Conservation (phyloP, 129 eudicot species). For the Artemisia tridentata region DNA sequence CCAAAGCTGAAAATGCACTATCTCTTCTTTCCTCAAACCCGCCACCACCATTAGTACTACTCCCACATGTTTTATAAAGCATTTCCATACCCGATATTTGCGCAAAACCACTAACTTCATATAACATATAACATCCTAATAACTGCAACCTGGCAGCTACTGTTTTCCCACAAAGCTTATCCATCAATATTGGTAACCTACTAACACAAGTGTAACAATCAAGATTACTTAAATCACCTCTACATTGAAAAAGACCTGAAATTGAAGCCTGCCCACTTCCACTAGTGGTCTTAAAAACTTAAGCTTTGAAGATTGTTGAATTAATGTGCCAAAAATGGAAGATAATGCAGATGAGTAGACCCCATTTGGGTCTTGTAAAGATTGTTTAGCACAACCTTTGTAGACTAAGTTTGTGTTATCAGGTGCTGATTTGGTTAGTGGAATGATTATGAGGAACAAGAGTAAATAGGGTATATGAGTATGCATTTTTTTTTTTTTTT, state of each 20-base stretch:
- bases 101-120: slow-evolving; percentile 72
- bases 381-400: slow-evolving; percentile 86
- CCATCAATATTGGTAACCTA: slow-evolving; percentile 61
- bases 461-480: slow-evolving; percentile 23
- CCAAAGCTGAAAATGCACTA: slow-evolving; percentile 64
- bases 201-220: slow-evolving; percentile 81
- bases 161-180: slow-evolving; percentile 76
- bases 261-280: slow-evolving; percentile 59
- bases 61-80: slow-evolving; percentile 77
- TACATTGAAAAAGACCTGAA: slow-evolving; percentile 75
- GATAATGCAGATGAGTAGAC: slow-evolving; percentile 77
- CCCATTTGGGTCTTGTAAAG: slow-evolving; percentile 76
- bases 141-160: slow-evolving; percentile 87
- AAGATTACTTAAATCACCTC: slow-evolving; percentile 75
- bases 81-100: slow-evolving; percentile 80
- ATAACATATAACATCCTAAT: slow-evolving; percentile 77
- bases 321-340: slow-evolving; percentile 63
- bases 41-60: slow-evolving; percentile 44
- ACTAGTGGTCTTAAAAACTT: slow-evolving; percentile 64
- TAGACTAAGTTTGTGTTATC: slow-evolving; percentile 66
- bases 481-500: slow-evolving; percentile 24
- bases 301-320: slow-evolving; percentile 76
- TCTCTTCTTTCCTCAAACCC: slow-evolving; percentile 78
- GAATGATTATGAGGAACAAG: slow-evolving; percentile 21
- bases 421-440: slow-evolving; percentile 47